Percentiles rank a stretch among this genome's conserved stretches.
Conservation (phyloP, 345 rosid species). For the Linum lewisii region DNA sequence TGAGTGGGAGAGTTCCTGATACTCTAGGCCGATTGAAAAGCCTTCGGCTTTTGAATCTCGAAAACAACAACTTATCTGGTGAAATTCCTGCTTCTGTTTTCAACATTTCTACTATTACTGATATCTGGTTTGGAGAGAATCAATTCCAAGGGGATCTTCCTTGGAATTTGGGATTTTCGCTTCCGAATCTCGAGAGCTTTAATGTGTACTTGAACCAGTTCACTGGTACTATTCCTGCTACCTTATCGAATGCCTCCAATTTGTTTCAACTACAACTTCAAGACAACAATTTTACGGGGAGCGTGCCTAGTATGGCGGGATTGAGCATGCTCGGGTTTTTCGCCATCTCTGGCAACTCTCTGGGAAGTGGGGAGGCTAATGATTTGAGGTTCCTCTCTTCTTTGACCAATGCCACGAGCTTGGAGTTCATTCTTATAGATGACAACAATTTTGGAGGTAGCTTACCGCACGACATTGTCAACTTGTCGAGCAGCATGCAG, state of each 20-base stretch:
- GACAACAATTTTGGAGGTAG: slow-evolving; percentile 11
- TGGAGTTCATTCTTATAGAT: background rate
- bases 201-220: slow-evolving; percentile 2
- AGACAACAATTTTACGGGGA: slow-evolving; percentile 7
- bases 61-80: slow-evolving; percentile 5
- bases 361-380: slow-evolving; percentile 9
- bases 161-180: background rate
- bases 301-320: slow-evolving; percentile 12
- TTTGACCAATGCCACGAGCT: slow-evolving; percentile 3
- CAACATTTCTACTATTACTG: slow-evolving; percentile 8
- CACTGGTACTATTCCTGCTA: slow-evolving; percentile 14
- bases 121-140: background rate
- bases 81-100: slow-evolving; percentile 8
- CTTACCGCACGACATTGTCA: slow-evolving; percentile 10
- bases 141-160: slow-evolving; percentile 11
- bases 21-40: slow-evolving; percentile 10
- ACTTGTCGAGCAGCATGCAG: slow-evolving; percentile 10
- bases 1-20: slow-evolving; percentile 14
- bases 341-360: background rate
- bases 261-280: background rate
- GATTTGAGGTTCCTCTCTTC: slow-evolving; percentile 14
- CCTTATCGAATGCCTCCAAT: slow-evolving; percentile 18
- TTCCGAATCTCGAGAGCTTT: slow-evolving; percentile 8
- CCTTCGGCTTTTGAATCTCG: background rate
- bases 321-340: background rate